Evolutionary conservation across 345 rosid genomes (phyloP).

Genomic region (Melastoma malabathricum): DNA sequence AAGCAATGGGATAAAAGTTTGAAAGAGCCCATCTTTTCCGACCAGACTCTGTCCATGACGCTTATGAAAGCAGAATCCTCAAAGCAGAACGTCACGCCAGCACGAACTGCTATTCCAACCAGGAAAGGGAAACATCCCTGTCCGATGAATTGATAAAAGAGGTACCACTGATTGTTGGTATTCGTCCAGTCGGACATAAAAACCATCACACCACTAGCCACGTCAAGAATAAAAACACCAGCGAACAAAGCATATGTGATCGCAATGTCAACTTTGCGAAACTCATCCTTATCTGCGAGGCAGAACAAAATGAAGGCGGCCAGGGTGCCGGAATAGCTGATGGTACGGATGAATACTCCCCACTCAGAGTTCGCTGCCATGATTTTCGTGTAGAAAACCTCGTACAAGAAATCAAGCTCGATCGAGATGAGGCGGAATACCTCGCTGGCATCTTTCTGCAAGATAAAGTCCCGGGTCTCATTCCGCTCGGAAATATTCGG

Average conservation of each 20-base stretch:
- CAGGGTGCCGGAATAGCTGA: conserved; percentile 17
- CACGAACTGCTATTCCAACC: no score
- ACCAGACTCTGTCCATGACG: no score
- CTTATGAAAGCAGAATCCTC: no score
- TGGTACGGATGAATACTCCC: conserved; percentile 14
- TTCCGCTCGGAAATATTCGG: conserved; percentile 37
- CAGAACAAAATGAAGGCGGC: conserved; percentile 21
- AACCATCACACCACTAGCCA: conserved; percentile 25
- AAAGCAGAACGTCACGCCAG: no score
- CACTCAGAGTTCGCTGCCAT: conserved; percentile 18
- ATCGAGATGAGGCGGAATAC: conserved; percentile 39
- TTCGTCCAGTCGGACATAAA: conserved; percentile 48
- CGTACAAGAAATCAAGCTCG: conserved; percentile 56
- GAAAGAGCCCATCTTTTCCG: no score
- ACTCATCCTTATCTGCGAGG: conserved; percentile 17
- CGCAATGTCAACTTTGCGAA: conserved; percentile 22
- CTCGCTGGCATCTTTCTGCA: conserved; percentile 7
- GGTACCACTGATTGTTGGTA: conserved; percentile 7
- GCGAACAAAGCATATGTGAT: conserved; percentile 37
- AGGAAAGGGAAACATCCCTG: no score
- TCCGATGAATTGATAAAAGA: background rate
- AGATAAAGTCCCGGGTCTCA: conserved; percentile 34
- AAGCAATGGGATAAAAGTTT: no score
- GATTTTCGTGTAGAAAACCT: conserved; percentile 43
- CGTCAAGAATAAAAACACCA: conserved; percentile 41